Percentiles rank a stretch among this genome's conserved stretches.
Evolutionary conservation across 2,329 filamentous ascomycete species (phyloP).

Genomic region (Capronia epimyces): DNA sequence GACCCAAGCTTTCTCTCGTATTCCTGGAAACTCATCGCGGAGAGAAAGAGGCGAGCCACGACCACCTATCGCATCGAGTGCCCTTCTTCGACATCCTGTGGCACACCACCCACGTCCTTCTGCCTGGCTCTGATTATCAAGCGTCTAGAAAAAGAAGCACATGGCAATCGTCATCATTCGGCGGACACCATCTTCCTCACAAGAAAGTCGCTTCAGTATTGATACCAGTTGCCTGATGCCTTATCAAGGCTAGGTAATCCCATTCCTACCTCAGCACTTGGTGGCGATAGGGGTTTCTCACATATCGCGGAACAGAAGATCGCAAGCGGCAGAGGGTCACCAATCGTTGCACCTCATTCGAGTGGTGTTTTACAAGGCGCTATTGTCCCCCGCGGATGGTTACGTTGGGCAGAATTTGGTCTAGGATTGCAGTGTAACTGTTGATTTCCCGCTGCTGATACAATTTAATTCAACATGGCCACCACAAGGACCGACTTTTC

Average conservation of each 20-base stretch:
- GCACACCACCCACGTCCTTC: not conserved
- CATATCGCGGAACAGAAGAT: no score
- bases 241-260: no score
- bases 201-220: no score
- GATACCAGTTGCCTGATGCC: no score
- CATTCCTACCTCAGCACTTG: no score
- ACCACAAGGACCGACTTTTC: constrained; percentile 24
- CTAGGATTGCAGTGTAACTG: not conserved
- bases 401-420: not conserved
- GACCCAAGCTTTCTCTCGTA: not conserved
- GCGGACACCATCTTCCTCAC: no score
- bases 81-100: not conserved
- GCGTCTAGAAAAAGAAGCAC: not conserved
- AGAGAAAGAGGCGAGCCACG: not conserved
- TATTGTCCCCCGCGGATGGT: not conserved
- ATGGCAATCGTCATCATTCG: not conserved
- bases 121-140: not conserved
- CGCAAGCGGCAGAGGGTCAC: no score
- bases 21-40: not conserved
- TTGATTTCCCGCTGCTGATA: not conserved
- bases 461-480: not conserved
- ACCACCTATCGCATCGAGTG: not conserved
- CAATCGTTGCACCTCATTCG: no score
- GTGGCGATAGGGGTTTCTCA: no score
- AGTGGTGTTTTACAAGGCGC: no score